Conservation (phyloP, 1,284 basidiomycete species). For the Cutaneotrichosporon arboriforme region DNA sequence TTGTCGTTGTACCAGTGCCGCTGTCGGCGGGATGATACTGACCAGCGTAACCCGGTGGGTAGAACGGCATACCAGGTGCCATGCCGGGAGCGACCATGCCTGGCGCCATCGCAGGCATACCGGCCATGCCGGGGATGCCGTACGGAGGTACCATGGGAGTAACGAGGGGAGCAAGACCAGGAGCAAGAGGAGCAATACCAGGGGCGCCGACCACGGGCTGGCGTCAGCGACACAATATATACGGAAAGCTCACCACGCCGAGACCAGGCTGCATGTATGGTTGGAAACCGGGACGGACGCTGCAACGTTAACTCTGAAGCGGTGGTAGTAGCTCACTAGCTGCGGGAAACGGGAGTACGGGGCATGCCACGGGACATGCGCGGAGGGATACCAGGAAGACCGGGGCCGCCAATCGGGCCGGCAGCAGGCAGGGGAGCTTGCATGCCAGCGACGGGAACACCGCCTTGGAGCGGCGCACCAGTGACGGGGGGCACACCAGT, state of each 20-base stretch:
- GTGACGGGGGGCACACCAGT: not conserved
- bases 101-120: too few species aligned
- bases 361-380: not conserved
- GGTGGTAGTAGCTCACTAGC: too few species aligned
- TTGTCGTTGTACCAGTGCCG: conserved; percentile 1
- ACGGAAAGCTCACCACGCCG: not conserved
- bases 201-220: not conserved
- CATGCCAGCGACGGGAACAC: not conserved
- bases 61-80: not conserved
- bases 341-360: not conserved
- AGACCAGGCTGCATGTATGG: not conserved
- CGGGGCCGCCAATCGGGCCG: not conserved
- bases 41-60: not conserved
- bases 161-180: too few species aligned
- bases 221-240: not conserved
- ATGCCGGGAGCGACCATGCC: not conserved
- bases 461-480: not conserved
- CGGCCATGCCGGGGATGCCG: too few species aligned
- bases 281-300: not conserved
- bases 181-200: not conserved
- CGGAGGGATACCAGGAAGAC: not conserved
- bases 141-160: too few species aligned
- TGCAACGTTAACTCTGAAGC: not conserved
- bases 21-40: not conserved
- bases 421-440: not conserved